A percentile compares a stretch with the other conserved stretches of the same genome.
These are phyloP conservation scores for Cryptosporidium sp. DNA, from an alignment of 169 alveolate species.

Conservation along the genomic window DNA sequence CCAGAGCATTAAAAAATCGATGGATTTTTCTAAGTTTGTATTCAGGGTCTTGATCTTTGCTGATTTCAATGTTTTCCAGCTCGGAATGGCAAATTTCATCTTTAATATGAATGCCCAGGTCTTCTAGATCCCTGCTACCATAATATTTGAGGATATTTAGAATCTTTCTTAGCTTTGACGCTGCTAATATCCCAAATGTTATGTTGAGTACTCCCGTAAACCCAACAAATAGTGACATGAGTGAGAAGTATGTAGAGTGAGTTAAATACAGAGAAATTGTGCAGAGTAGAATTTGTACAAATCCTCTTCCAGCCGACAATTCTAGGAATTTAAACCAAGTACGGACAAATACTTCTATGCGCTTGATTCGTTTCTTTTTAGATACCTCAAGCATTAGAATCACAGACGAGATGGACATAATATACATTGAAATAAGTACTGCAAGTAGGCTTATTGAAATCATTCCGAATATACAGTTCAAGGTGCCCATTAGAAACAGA, in stretches of 20 bases:
- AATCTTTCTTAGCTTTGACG: slow-evolving; percentile 42
- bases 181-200: slow-evolving; percentile 56
- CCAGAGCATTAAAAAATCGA: slow-evolving; percentile 33
- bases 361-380: slow-evolving; percentile 4
- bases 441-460: slow-evolving; percentile 5
- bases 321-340: slow-evolving; percentile 48
- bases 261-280: slow-evolving; percentile 23
- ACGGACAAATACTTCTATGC: neutral
- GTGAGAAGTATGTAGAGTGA: slow-evolving; percentile 28
- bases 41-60: slow-evolving; percentile 49
- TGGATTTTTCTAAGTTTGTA: slow-evolving; percentile 43
- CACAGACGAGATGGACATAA: neutral
- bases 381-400: slow-evolving; percentile 35
- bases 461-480: slow-evolving; percentile 12
- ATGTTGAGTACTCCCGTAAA: slow-evolving; percentile 37
- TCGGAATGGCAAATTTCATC: neutral
- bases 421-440: slow-evolving; percentile 22
- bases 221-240: slow-evolving; percentile 39
- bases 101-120: neutral
- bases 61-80: neutral
- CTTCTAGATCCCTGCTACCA: slow-evolving; percentile 44
- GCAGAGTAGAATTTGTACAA: slow-evolving; percentile 15
- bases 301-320: slow-evolving; percentile 55
- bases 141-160: slow-evolving; percentile 37
- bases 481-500: slow-evolving; percentile 19